Conservation (phyloP, 345 rosid genomes). For the Salix koriyanagi region DNA sequence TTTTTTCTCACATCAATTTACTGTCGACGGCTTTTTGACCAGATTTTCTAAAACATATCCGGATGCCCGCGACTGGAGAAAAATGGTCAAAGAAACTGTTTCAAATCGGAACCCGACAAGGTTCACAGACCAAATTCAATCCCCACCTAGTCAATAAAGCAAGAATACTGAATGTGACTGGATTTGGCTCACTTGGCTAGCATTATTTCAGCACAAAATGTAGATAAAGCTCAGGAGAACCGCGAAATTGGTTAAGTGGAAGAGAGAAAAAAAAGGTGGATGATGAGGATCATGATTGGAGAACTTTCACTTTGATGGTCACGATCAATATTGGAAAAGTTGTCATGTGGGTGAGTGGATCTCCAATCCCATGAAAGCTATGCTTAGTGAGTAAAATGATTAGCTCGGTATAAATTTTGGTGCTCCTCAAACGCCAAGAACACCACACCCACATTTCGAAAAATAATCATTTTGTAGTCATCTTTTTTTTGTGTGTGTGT, state of each 20-base stretch:
- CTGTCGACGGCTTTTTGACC: background rate
- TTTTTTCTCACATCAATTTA: background rate
- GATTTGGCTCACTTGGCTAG: background rate
- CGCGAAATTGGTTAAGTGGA: background rate
- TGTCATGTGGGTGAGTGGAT: constrained; percentile 31
- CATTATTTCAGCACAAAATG: background rate
- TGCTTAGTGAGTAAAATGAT: constrained; percentile 42
- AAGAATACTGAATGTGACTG: background rate
- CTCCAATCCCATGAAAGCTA: constrained; percentile 35
- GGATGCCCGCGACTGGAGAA: background rate
- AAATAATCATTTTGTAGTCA: constrained; percentile 17
- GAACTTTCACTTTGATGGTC: constrained; percentile 16
- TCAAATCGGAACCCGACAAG: background rate
- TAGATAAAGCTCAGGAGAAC: background rate
- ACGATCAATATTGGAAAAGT: constrained; percentile 15
- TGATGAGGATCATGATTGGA: constrained; percentile 26
- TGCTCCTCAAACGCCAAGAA: constrained; percentile 9
- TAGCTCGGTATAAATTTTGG: constrained; percentile 26
- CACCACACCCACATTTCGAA: constrained; percentile 23
- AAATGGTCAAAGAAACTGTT: constrained; percentile 10
- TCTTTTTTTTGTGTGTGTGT: background rate
- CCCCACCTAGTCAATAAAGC: background rate
- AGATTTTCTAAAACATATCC: no score
- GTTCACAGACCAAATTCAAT: background rate
- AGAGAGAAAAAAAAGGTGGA: background rate